These are phyloP conservation scores for Xylaria acuta DNA, from an alignment of 495 filamentous ascomycete genomes.

Conservation along the genomic window DNA sequence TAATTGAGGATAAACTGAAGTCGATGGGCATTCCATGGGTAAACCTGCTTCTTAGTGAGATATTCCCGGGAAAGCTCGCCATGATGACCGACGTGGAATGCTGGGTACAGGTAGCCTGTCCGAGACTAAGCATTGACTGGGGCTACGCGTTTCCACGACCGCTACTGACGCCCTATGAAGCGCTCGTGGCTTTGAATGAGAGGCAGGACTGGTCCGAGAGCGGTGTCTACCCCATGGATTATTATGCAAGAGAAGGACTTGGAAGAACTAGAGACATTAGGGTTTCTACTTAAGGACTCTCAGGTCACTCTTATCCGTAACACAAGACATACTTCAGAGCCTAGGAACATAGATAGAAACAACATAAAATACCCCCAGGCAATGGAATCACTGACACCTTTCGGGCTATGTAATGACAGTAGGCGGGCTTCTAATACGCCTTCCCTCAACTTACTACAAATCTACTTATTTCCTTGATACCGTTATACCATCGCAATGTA, in stretches of 20 bases:
- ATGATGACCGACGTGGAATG: slow-evolving; percentile 93
- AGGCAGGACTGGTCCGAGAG: slow-evolving; percentile 73
- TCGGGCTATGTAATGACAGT: not conserved
- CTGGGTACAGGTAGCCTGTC: slow-evolving; percentile 98
- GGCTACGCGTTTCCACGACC: slow-evolving; percentile 93
- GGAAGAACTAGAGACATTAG: slow-evolving; percentile 68
- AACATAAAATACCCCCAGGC: not conserved
- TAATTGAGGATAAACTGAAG: slow-evolving; percentile 78
- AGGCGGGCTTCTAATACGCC: not conserved
- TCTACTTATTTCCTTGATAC: not conserved
- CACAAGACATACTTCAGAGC: not conserved
- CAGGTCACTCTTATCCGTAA: not conserved
- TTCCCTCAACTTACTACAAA: not conserved
- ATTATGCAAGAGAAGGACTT: slow-evolving; percentile 90
- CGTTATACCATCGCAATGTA: too few relatives aligned
- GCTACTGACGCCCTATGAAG: slow-evolving; percentile 92
- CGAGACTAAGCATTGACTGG: slow-evolving; percentile 95
- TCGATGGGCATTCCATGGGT: slow-evolving; percentile 76
- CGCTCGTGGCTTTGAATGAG: slow-evolving; percentile 81
- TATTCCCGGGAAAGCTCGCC: slow-evolving; percentile 92
- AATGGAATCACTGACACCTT: not conserved
- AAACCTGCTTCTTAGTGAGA: slow-evolving; percentile 86
- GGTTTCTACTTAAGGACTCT: slow-evolving; percentile 29
- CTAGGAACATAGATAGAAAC: not conserved
- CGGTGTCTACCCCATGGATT: slow-evolving; percentile 97